Conservation (phyloP, 495 filamentous ascomycete genomes). For the Xylaria acuta region DNA sequence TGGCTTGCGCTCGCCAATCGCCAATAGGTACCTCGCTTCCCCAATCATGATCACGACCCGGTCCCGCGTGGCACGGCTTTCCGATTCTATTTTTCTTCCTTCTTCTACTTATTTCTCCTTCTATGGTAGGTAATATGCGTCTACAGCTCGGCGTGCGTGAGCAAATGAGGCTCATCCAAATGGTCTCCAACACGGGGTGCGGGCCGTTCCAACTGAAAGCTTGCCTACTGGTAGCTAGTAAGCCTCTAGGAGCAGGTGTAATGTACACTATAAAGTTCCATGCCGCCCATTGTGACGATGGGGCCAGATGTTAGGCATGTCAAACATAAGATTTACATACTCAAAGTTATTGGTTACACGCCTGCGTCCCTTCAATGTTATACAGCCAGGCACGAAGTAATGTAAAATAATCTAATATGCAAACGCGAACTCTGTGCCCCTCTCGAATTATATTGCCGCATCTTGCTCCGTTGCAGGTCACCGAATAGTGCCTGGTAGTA, state of each 20-base stretch:
- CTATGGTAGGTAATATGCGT: not conserved
- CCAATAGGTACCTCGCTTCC: not conserved
- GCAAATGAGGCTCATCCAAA: constrained; percentile 6
- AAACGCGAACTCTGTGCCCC: not conserved
- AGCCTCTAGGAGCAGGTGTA: not conserved
- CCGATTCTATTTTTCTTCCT: constrained; percentile 1
- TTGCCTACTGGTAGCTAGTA: too few relatives aligned
- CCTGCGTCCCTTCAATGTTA: not conserved
- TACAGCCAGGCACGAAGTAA: not conserved
- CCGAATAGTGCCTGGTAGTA: not conserved
- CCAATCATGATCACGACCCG: not conserved
- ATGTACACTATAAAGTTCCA: constrained; percentile 5
- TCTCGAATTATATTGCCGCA: not conserved
- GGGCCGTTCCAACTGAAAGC: constrained; percentile 1
- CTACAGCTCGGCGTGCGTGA: not conserved
- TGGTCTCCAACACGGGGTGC: not conserved
- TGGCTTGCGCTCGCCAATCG: not conserved
- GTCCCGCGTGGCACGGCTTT: constrained; percentile 7
- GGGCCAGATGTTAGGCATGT: constrained; percentile 19
- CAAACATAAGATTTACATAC: not conserved
- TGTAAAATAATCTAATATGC: not conserved
- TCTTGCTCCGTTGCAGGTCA: not conserved
- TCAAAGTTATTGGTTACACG: not conserved
- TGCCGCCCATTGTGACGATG: constrained; percentile 6
- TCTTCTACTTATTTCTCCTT: not conserved